Evolutionary conservation across 202 grass and related monocot species (phyloP).

Genomic region (Miscanthus sacchariflorus): DNA sequence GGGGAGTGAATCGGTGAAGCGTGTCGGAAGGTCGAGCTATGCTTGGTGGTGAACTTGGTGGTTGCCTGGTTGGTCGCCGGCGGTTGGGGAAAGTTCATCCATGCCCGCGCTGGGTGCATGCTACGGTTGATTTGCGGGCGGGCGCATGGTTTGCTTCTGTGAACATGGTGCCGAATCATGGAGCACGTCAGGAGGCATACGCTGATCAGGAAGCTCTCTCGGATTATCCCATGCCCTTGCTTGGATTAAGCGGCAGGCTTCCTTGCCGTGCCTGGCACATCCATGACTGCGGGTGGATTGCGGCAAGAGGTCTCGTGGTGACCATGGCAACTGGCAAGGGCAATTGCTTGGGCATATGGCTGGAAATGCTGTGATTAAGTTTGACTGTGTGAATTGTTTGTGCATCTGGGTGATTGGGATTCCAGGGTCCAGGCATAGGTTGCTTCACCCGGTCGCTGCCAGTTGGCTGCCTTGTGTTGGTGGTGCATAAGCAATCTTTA

Average conservation of each 20-base stretch:
- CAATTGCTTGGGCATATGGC: not conserved
- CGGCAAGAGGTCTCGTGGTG: not conserved
- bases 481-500: not conserved
- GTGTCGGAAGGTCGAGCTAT: no score
- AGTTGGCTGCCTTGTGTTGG: not conserved
- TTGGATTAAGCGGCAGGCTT: not conserved
- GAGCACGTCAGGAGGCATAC: not conserved
- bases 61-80: not conserved
- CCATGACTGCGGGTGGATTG: not conserved
- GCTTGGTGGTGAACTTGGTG: not conserved
- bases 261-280: not conserved
- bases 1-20: no score
- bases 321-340: not conserved
- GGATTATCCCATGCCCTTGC: no score
- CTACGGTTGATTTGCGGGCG: not conserved
- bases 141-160: not conserved
- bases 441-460: not conserved
- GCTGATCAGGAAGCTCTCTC: not conserved
- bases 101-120: not conserved
- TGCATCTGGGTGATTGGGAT: not conserved
- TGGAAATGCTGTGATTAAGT: not conserved
- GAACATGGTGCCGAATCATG: not conserved
- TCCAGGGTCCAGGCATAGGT: not conserved
- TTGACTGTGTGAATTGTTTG: constrained; percentile 24
- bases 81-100: constrained; percentile 5